Evolutionary conservation across 257 asterid species (phyloP).

Genomic region (Forsythia suspensa): DNA sequence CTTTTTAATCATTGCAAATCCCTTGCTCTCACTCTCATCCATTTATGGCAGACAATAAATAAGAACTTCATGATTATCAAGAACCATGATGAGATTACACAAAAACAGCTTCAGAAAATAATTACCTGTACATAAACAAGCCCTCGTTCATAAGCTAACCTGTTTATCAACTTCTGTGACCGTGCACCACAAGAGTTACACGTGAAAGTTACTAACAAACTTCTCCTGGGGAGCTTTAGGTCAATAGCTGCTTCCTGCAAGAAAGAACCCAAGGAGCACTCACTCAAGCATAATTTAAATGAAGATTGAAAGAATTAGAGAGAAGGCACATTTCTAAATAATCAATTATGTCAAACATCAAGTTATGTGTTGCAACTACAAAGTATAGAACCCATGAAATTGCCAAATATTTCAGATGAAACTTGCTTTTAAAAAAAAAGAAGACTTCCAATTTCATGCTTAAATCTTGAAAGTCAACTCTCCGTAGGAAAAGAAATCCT

Average conservation of each 20-base stretch:
- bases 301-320: neutral
- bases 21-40: neutral
- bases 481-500: neutral
- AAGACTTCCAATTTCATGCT: slow-evolving; percentile 1
- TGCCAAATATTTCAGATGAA: too few relatives aligned
- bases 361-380: slow-evolving; percentile 9
- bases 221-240: slow-evolving; percentile 86
- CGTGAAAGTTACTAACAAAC: slow-evolving; percentile 70
- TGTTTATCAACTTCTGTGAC: slow-evolving; percentile 71
- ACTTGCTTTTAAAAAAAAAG: neutral
- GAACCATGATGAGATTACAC: neutral
- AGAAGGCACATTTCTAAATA: slow-evolving; percentile 2
- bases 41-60: neutral
- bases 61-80: neutral
- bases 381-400: neutral
- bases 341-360: slow-evolving; percentile 3
- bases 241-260: slow-evolving; percentile 62
- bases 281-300: slow-evolving; percentile 1
- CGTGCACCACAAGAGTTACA: slow-evolving; percentile 71
- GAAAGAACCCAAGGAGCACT: slow-evolving; percentile 25
- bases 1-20: neutral
- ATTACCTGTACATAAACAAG: slow-evolving; percentile 87
- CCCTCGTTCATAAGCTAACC: slow-evolving; percentile 94
- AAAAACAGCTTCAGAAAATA: neutral
- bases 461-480: neutral